phyloP scores from a whole-genome alignment of 371 early-diverging fungal species.

The Mortierella sp. region DNA sequence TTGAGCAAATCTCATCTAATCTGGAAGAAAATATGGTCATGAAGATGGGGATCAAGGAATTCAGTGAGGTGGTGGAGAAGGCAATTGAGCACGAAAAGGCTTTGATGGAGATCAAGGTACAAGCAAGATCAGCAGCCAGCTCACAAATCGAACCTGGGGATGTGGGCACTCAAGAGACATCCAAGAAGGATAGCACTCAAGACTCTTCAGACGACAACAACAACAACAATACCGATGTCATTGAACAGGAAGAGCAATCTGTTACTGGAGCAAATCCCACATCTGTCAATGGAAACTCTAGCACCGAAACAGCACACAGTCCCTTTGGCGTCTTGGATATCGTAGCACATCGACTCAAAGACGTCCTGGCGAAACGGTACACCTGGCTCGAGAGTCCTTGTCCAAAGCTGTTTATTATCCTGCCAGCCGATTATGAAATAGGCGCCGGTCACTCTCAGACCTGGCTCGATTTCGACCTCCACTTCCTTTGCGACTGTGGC shows the following conservation, averaged over 20 bases:
- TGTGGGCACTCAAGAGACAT: too few relatives aligned
- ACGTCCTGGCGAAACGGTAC: slow-evolving; percentile 24
- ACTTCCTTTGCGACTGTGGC: slow-evolving; percentile 43
- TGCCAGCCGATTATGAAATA: slow-evolving; percentile 18
- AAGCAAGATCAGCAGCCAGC: too few relatives aligned
- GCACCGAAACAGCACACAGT: neutral
- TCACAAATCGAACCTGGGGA: too few relatives aligned
- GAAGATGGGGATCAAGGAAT: too few relatives aligned
- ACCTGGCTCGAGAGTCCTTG: slow-evolving; percentile 39
- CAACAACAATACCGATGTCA: neutral
- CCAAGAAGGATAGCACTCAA: too few relatives aligned
- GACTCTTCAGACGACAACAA: neutral
- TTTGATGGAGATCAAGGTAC: too few relatives aligned
- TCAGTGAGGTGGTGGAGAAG: too few relatives aligned
- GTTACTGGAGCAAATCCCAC: neutral
- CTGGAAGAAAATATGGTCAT: too few relatives aligned
- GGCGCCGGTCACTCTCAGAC: slow-evolving; percentile 1
- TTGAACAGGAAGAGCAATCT: neutral
- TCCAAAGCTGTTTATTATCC: slow-evolving; percentile 28
- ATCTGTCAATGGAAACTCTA: neutral
- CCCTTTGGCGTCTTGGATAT: slow-evolving; percentile 20
- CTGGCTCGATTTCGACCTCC: slow-evolving; percentile 27
- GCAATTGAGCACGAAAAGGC: too few relatives aligned
- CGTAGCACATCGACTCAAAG: slow-evolving; percentile 23
- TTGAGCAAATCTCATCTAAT: too few relatives aligned